Conservation (phyloP, 2,329 filamentous ascomycete genomes). For the Verticillium isaacii region DNA sequence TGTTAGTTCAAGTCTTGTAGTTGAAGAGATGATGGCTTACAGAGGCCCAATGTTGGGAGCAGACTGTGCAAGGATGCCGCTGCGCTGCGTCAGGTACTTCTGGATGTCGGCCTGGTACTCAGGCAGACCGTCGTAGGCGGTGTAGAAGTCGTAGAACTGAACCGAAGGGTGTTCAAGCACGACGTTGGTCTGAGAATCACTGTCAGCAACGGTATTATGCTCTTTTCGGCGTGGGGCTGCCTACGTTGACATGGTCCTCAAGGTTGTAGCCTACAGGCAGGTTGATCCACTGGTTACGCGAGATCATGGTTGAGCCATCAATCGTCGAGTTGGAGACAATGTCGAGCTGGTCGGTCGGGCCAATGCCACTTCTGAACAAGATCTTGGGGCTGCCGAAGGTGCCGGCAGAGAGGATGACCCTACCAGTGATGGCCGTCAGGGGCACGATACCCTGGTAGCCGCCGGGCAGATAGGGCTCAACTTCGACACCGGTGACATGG, state of each 20-base stretch:
- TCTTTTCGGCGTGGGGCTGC: background rate
- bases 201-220: too few species aligned
- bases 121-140: constrained; percentile 41
- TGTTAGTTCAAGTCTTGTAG: background rate
- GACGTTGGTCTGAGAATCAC: constrained; percentile 34
- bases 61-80: constrained; percentile 58
- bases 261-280: constrained; percentile 56
- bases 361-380: constrained; percentile 64
- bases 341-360: constrained; percentile 54
- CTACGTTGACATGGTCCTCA: constrained; percentile 48
- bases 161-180: constrained; percentile 38
- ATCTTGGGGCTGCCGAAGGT: constrained; percentile 67
- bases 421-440: constrained; percentile 53
- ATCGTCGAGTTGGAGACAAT: constrained; percentile 40
- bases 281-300: constrained; percentile 47
- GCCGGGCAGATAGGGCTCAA: constrained; percentile 48
- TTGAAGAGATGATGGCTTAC: constrained; percentile 20
- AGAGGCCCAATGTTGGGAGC: constrained; percentile 62
- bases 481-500: constrained; percentile 61
- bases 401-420: constrained; percentile 64
- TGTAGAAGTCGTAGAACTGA: constrained; percentile 61
- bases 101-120: constrained; percentile 37
- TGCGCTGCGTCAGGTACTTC: constrained; percentile 42
- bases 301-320: constrained; percentile 48
- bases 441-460: constrained; percentile 57